These are phyloP conservation scores for Excoecaria cochinchinensis DNA, from an alignment of 345 rosid genomes.

Conservation along the genomic window DNA sequence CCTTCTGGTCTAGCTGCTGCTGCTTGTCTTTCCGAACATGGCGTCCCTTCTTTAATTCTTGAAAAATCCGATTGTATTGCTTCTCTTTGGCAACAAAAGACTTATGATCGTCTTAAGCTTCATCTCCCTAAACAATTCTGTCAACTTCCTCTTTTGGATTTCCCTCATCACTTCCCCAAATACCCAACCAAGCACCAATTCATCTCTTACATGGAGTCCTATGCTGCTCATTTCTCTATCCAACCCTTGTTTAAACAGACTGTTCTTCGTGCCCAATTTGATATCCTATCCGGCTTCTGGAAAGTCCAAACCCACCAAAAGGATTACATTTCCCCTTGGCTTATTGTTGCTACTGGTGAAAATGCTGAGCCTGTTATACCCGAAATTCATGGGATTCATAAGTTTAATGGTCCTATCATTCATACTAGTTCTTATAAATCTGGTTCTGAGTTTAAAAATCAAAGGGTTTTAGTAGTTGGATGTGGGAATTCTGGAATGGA, in stretches of 20 bases:
- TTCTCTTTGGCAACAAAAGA: constrained; percentile 69
- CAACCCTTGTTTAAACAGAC: constrained; percentile 59
- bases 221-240: constrained; percentile 66
- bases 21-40: constrained; percentile 62
- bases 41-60: constrained; percentile 66
- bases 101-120: constrained; percentile 86
- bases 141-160: constrained; percentile 63
- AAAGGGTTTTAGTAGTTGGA: constrained; percentile 64
- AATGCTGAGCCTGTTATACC: constrained; percentile 64
- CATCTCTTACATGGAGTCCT: constrained; percentile 65
- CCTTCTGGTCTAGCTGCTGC: constrained; percentile 84
- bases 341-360: constrained; percentile 74
- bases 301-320: constrained; percentile 53
- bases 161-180: constrained; percentile 67
- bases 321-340: constrained; percentile 54
- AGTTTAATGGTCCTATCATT: constrained; percentile 44
- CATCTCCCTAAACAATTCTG: constrained; percentile 90
- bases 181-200: constrained; percentile 77
- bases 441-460: constrained; percentile 46
- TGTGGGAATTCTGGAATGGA: constrained; percentile 91
- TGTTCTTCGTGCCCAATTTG: constrained; percentile 57
- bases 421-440: constrained; percentile 63
- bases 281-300: constrained; percentile 52
- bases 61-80: constrained; percentile 78
- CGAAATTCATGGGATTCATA: constrained; percentile 41